Percentiles rank a stretch among this genome's conserved stretches.
Evolutionary conservation across 345 rosid genomes (phyloP).

Genomic region (Salix dunnii): DNA sequence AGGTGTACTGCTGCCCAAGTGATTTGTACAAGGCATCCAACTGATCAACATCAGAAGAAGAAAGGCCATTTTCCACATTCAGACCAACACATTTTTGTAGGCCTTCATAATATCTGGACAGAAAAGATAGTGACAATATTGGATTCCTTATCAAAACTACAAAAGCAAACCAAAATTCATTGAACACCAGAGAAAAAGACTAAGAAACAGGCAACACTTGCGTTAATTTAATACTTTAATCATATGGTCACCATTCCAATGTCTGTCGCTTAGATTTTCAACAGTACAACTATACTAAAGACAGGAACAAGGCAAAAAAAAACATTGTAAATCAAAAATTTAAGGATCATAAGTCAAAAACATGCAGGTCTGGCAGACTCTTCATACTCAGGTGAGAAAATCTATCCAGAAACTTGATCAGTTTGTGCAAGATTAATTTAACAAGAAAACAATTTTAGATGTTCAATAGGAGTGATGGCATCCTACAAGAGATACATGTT

Average conservation of each 20-base stretch:
- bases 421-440: background rate
- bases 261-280: background rate
- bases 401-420: background rate
- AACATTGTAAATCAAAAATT: background rate
- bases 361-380: background rate
- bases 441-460: background rate
- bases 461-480: background rate
- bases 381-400: background rate
- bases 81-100: constrained; percentile 77
- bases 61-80: constrained; percentile 58
- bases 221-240: background rate
- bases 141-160: constrained; percentile 1
- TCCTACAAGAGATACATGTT: background rate
- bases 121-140: background rate
- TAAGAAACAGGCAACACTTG: background rate
- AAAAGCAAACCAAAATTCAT: constrained; percentile 1
- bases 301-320: background rate
- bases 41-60: constrained; percentile 70
- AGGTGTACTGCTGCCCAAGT: constrained; percentile 58
- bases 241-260: background rate
- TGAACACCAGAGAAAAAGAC: background rate
- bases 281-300: background rate
- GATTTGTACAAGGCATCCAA: constrained; percentile 76
- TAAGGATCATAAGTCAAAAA: background rate
- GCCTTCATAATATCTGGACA: constrained; percentile 82